Conservation (phyloP, 2,329 filamentous ascomycete genomes). For the Tolypocladium tropicale region DNA sequence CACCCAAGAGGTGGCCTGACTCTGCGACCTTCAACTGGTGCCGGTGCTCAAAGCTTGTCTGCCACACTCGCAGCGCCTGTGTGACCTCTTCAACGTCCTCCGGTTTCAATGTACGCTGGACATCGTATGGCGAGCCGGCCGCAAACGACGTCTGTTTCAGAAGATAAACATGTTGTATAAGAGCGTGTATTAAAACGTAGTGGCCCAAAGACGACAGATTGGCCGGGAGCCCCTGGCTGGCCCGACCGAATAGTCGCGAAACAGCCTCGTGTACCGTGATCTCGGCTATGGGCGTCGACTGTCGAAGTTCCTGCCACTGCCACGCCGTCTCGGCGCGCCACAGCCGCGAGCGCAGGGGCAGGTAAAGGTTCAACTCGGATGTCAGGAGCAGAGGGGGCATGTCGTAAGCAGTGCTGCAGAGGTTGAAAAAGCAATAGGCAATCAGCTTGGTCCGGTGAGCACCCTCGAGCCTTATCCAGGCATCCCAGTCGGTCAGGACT, state of each 20-base stretch:
- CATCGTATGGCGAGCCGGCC: slow-evolving; percentile 35
- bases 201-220: slow-evolving; percentile 53
- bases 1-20: slow-evolving; percentile 31
- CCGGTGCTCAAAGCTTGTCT: slow-evolving; percentile 46
- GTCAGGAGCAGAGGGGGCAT: slow-evolving; percentile 48
- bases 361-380: slow-evolving; percentile 44
- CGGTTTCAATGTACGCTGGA: slow-evolving; percentile 37
- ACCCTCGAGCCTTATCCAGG: slow-evolving; percentile 48
- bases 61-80: slow-evolving; percentile 47
- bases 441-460: slow-evolving; percentile 49
- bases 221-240: slow-evolving; percentile 34
- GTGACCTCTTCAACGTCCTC: slow-evolving; percentile 48
- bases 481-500: slow-evolving; percentile 42
- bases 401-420: slow-evolving; percentile 53
- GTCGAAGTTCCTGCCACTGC: slow-evolving; percentile 50
- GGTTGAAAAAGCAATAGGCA: slow-evolving; percentile 52
- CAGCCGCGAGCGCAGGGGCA: slow-evolving; percentile 44
- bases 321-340: slow-evolving; percentile 48
- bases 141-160: slow-evolving; percentile 52
- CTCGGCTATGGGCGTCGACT: slow-evolving; percentile 38
- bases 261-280: slow-evolving; percentile 48
- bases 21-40: slow-evolving; percentile 41
- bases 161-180: slow-evolving; percentile 64
- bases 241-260: slow-evolving; percentile 41
- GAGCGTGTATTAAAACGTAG: slow-evolving; percentile 60